Conservation (phyloP, 495 filamentous ascomycete species). For the Terfezia claveryi region DNA sequence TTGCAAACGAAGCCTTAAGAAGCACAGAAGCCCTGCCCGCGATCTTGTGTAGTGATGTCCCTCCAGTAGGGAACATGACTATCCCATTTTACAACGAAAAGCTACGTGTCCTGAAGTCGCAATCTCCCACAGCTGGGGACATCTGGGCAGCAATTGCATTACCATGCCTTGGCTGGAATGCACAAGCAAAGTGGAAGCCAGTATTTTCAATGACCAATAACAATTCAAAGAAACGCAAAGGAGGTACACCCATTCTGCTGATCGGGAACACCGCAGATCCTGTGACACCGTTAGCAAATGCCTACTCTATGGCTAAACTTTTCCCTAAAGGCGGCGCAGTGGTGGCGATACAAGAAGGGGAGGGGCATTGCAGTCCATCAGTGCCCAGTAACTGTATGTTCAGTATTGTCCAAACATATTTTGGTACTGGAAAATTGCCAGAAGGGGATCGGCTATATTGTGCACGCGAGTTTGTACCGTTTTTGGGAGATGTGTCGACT, state of each 20-base stretch:
- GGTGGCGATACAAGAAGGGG: constrained; percentile 33
- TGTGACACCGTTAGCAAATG: constrained; percentile 30
- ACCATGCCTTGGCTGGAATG: constrained; percentile 34
- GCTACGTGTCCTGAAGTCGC: constrained; percentile 24
- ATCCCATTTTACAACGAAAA: constrained; percentile 28
- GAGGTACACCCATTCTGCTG: constrained; percentile 29
- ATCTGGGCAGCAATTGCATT: constrained; percentile 36
- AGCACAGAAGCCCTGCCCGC: constrained; percentile 26
- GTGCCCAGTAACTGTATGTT: constrained; percentile 10
- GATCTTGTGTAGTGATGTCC: constrained; percentile 42
- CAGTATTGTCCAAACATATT: constrained; percentile 9
- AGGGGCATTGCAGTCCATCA: constrained; percentile 18
- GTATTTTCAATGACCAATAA: background rate
- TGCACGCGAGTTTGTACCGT: background rate
- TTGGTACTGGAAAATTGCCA: constrained; percentile 8
- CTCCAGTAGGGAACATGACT: constrained; percentile 18
- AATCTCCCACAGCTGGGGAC: constrained; percentile 32
- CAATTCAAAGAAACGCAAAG: constrained; percentile 23
- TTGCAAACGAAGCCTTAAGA: background rate
- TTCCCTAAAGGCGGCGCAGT: constrained; percentile 27
- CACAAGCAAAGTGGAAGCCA: constrained; percentile 27
- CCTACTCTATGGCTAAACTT: constrained; percentile 26
- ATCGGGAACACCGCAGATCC: constrained; percentile 36
- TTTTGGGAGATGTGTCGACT: background rate
- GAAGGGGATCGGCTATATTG: background rate